phyloP scores from a whole-genome alignment of 2,329 filamentous ascomycete species.

The Aspergillus niger region DNA sequence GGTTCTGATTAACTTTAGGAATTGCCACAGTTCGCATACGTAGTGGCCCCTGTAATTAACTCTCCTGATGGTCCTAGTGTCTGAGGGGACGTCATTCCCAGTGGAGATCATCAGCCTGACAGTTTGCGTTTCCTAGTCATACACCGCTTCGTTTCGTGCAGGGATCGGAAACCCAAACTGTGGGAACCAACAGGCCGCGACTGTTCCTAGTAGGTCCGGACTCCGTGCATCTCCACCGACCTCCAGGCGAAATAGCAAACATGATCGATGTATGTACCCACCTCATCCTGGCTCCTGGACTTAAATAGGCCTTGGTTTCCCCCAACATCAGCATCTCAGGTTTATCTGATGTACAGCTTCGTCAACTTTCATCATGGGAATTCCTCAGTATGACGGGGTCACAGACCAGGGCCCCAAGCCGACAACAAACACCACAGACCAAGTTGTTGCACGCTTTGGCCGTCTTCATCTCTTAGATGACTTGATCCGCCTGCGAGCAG shows the following conservation, averaged over 20 bases:
- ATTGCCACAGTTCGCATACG: neutral
- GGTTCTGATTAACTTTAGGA: constrained; percentile 1
- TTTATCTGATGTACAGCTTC: constrained; percentile 1
- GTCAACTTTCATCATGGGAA: constrained; percentile 19
- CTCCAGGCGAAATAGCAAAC: neutral
- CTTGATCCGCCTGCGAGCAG: constrained; percentile 43
- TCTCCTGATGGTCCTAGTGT: neutral
- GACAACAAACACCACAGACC: constrained; percentile 2
- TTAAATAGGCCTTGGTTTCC: neutral
- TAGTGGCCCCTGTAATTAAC: neutral
- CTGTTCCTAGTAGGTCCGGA: constrained; percentile 8
- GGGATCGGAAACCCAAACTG: neutral
- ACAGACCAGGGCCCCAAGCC: constrained; percentile 1
- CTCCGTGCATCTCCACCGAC: neutral
- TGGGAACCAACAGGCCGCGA: neutral
- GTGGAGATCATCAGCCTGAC: neutral
- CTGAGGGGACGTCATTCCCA: neutral
- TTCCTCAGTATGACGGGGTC: constrained; percentile 16
- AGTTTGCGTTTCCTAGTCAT: neutral
- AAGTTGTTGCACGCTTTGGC: constrained; percentile 37
- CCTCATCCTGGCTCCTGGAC: neutral
- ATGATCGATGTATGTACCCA: neutral
- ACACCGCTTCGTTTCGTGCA: constrained; percentile 9
- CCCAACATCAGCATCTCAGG: neutral
- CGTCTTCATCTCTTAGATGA: constrained; percentile 47